Evolutionary conservation across 352 stramenopile genomes (phyloP).

Genomic region (Pythium brassicae): DNA sequence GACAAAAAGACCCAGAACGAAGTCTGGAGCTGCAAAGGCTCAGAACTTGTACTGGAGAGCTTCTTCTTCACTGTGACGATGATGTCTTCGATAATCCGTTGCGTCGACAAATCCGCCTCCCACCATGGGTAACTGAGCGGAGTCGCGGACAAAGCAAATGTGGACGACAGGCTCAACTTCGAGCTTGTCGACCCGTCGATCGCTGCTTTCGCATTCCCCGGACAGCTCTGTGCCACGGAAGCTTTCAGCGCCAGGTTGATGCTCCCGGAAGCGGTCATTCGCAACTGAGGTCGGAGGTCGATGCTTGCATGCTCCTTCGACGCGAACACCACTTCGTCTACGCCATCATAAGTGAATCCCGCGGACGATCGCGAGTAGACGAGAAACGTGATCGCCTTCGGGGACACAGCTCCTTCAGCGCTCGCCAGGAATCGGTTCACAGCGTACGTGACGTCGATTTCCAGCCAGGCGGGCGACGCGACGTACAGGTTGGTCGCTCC

Average conservation of each 20-base stretch:
- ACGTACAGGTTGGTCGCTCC: slow-evolving; percentile 31
- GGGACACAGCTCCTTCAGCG: slow-evolving; percentile 9
- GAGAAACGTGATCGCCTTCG: slow-evolving; percentile 43
- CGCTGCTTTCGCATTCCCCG: slow-evolving; percentile 42
- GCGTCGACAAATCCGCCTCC: slow-evolving; percentile 34
- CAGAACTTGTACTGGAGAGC: slow-evolving; percentile 24
- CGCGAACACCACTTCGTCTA: slow-evolving; percentile 52
- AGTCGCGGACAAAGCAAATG: slow-evolving; percentile 45
- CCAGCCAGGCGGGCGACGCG: slow-evolving; percentile 39
- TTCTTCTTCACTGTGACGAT: slow-evolving; percentile 45
- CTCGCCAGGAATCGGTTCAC: slow-evolving; percentile 44
- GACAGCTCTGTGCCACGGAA: slow-evolving; percentile 39
- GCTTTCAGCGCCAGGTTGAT: slow-evolving; percentile 39
- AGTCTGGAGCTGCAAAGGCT: slow-evolving; percentile 22
- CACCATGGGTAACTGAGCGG: slow-evolving; percentile 57
- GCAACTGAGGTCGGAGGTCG: slow-evolving; percentile 33
- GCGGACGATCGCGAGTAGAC: slow-evolving; percentile 40
- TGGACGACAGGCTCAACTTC: slow-evolving; percentile 32
- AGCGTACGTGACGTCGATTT: slow-evolving; percentile 64
- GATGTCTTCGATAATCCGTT: slow-evolving; percentile 43
- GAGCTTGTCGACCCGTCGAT: slow-evolving; percentile 35
- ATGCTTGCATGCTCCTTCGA: slow-evolving; percentile 41
- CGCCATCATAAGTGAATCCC: slow-evolving; percentile 43
- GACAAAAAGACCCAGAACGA: slow-evolving; percentile 54
- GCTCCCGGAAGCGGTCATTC: slow-evolving; percentile 39